Base-by-base conservation (phyloP, 306 rosid species). In the Rubus idaeus region DNA sequence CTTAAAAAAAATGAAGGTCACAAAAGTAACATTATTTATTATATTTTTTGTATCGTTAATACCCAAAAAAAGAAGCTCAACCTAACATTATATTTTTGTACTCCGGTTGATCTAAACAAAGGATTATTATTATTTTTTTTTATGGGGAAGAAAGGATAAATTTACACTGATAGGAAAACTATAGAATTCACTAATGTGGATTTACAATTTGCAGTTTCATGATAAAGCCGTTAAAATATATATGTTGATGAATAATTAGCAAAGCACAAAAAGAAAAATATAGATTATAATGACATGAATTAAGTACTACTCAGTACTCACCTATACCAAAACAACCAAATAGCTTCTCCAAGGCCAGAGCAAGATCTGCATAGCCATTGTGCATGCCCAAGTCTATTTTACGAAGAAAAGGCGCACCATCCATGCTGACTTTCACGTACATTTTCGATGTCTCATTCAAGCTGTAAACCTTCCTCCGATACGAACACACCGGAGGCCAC, bases 401-500 rank as follows among this genome's bases (percentile, higher is more conserved):
- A 77, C 98, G 91, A 81, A 94, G 90, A 84, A 90, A 90, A 5
- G 97, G 98, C 23, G 90, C 97, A 0, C 96, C 97, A 41, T 94
- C 98, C 98, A 94, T 89, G 86, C 98, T 88, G 53, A 94, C 96
- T 69, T 94, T 94, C 35, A 94, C 91, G 62, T 94, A 91, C 89
- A 86, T 83, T 78, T 91, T 91, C 0, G 87, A 86, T 35, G 66
- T 68, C 63, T 79, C 88, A 2, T 75, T 79, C 62, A 86, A 46
- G 50, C 84, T 85, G 3, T 77, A 89, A 21, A 44, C 62, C 90
- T 86, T 90, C 87, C 68, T 90, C 61, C 98, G 69, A 69, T 90
- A 89, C 0, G 96, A 94, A 78, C 98, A 91, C 80, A 94, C 89
- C 20, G 98, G 98, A 56, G 98, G 98, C 98, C 98, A 94, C 79